Evolutionary conservation across 2,329 filamentous ascomycete genomes (phyloP).

Genomic region (Hortaea werneckii): DNA sequence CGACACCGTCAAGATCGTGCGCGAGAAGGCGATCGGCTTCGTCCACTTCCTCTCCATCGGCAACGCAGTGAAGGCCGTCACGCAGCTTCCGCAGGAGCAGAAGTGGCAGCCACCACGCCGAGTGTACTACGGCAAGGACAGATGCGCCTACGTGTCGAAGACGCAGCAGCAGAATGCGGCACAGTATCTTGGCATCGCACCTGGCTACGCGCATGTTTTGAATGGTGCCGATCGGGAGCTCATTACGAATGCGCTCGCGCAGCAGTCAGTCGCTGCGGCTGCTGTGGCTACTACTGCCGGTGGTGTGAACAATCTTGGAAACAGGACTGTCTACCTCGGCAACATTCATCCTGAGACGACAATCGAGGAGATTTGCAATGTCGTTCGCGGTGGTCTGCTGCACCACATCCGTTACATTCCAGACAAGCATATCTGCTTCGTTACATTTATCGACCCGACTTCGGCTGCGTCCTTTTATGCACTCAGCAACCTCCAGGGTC

Average conservation of each 20-base stretch:
- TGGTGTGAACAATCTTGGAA: constrained; percentile 93
- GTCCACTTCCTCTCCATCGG: constrained; percentile 95
- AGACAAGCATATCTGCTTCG: constrained; percentile 99
- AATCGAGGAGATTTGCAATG: constrained; percentile 99
- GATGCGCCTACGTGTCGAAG: constrained; percentile 97
- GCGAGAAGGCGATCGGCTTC: constrained; percentile 96
- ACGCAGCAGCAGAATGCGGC: constrained; percentile 98
- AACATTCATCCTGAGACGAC: constrained; percentile 99
- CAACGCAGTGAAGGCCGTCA: constrained; percentile 96
- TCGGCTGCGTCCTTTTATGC: constrained; percentile 97
- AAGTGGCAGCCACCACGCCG: constrained; percentile 95
- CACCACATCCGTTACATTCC: constrained; percentile 99
- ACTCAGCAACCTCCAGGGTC: constrained; percentile 87
- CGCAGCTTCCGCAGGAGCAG: constrained; percentile 86
- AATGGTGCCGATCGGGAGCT: constrained; percentile 93
- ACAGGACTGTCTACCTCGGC: constrained; percentile 92
- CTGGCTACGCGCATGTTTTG: constrained; percentile 90
- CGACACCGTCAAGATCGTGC: constrained; percentile 94
- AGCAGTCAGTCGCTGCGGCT: constrained; percentile 93
- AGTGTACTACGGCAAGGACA: constrained; percentile 97
- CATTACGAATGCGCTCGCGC: constrained; percentile 89
- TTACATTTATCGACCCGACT: constrained; percentile 97
- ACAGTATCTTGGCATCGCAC: constrained; percentile 93
- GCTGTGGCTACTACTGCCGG: constrained; percentile 94
- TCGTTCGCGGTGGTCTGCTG: constrained; percentile 85